Percentiles rank a stretch among this genome's conserved stretches.
Evolutionary conservation across 306 rosid genomes (phyloP).

Genomic region (Lathyrus oleraceus): DNA sequence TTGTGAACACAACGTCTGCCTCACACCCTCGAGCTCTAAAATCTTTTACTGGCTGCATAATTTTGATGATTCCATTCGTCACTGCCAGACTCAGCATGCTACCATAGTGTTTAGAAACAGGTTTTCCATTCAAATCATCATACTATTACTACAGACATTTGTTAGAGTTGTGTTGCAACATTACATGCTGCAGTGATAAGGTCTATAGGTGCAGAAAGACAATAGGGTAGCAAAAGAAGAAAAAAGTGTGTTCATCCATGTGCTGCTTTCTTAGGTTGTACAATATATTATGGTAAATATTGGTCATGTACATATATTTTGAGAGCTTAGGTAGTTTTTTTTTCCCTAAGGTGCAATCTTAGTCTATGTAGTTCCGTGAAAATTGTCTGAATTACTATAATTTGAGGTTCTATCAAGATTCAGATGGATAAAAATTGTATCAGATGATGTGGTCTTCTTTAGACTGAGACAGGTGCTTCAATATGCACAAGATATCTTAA

Average conservation of each 20-base stretch:
- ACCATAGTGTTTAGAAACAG: constrained; percentile 30
- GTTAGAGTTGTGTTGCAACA: constrained; percentile 28
- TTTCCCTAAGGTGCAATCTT: background rate
- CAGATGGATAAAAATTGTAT: constrained; percentile 1
- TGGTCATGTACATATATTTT: constrained; percentile 42
- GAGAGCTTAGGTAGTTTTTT: constrained; percentile 23
- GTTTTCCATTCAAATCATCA: constrained; percentile 23
- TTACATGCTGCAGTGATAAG: constrained; percentile 38
- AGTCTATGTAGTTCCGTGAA: constrained; percentile 26
- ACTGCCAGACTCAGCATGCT: constrained; percentile 38
- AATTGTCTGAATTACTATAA: constrained; percentile 23
- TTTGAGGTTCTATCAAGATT: background rate
- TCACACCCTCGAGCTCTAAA: constrained; percentile 43
- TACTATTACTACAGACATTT: constrained; percentile 7
- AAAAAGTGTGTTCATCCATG: background rate
- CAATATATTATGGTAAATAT: constrained; percentile 30
- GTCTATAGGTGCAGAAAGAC: constrained; percentile 31
- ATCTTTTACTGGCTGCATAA: constrained; percentile 45
- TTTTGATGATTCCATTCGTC: constrained; percentile 44
- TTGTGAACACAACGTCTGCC: constrained; percentile 45
- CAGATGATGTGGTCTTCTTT: background rate
- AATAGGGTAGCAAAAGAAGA: constrained; percentile 20
- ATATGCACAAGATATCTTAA: background rate
- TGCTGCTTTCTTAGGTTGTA: constrained; percentile 17
- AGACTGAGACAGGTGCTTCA: background rate